These are phyloP conservation scores for Eucalyptus polyanthemos DNA, from an alignment of 345 rosid species.

Conservation along the genomic window DNA sequence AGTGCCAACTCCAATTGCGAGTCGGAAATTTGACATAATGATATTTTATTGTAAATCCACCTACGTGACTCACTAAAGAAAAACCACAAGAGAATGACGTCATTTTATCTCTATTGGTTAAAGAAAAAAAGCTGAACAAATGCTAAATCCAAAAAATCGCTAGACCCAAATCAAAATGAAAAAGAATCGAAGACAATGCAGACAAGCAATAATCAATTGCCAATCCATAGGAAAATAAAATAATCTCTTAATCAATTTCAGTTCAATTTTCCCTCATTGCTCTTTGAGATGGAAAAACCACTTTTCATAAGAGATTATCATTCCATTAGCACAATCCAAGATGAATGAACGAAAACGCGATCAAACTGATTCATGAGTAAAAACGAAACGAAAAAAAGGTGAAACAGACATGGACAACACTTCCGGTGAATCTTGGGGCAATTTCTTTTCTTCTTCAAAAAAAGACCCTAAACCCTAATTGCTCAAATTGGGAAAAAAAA, in stretches of 20 bases:
- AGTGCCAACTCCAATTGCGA: background rate
- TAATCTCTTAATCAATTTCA: background rate
- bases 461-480: background rate
- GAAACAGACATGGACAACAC: background rate
- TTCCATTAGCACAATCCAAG: background rate
- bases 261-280: background rate
- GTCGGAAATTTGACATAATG: rapidly evolving
- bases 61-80: background rate
- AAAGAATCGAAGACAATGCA: background rate
- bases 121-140: background rate
- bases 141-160: background rate
- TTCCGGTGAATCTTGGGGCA: background rate
- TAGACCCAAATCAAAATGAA: background rate
- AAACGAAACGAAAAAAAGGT: background rate
- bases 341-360: background rate
- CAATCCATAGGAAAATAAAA: too few species aligned
- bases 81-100: rapidly evolving
- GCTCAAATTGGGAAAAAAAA: background rate
- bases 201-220: background rate
- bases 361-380: background rate
- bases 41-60: background rate
- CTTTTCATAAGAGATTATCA: background rate
- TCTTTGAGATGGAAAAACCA: background rate
- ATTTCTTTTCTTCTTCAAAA: background rate
- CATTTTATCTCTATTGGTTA: background rate